Conservation (phyloP, 495 filamentous ascomycete species). For the Annulohypoxylon maeteangense region DNA sequence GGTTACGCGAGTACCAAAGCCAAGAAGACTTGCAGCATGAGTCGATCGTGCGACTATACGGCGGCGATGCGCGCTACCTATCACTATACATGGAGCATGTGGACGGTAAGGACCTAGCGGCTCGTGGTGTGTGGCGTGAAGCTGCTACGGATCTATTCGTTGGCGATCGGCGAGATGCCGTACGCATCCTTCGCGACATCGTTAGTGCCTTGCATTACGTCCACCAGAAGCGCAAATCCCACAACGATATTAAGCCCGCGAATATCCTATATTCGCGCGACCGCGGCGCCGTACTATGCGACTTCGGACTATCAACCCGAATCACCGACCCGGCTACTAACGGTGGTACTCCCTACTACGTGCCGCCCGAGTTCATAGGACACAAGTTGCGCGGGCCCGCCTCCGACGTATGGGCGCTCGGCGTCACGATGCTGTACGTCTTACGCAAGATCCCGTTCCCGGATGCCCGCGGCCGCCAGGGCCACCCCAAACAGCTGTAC, state of each 20-base stretch:
- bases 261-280: constrained; percentile 64
- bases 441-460: constrained; percentile 59
- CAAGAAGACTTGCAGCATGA: constrained; percentile 59
- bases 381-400: constrained; percentile 57
- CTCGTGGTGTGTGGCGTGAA: constrained; percentile 54
- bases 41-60: constrained; percentile 60
- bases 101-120: constrained; percentile 57
- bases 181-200: constrained; percentile 59
- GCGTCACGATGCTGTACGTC: constrained; percentile 62
- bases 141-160: constrained; percentile 52
- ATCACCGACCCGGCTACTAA: constrained; percentile 52
- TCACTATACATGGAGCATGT: constrained; percentile 64
- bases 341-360: constrained; percentile 62
- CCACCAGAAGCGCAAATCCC: constrained; percentile 56
- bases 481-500: constrained; percentile 56
- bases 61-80: constrained; percentile 60
- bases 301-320: constrained; percentile 58
- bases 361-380: constrained; percentile 62
- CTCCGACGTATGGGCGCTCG: constrained; percentile 63
- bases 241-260: constrained; percentile 64
- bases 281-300: constrained; percentile 61
- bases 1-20: constrained; percentile 60
- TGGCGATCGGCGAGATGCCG: constrained; percentile 53
- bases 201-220: constrained; percentile 58
- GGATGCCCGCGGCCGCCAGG: constrained; percentile 53